phyloP scores from a whole-genome alignment of 2,329 filamentous ascomycete species.

The Emmonsia crescens region DNA sequence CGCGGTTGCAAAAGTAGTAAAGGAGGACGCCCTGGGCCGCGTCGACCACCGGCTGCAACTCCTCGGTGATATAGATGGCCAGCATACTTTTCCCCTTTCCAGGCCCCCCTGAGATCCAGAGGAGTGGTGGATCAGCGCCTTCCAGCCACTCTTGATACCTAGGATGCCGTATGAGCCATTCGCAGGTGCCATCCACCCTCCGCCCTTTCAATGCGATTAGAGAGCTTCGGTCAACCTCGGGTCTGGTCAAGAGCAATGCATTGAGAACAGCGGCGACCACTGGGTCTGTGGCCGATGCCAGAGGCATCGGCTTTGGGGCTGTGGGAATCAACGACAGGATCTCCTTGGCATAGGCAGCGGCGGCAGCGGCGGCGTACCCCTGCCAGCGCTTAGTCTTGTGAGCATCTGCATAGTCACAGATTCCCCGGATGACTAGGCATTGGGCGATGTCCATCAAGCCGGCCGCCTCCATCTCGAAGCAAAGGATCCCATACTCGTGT shows the following conservation, averaged over 20 bases:
- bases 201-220: slow-evolving; percentile 17
- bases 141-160: slow-evolving; percentile 14
- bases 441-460: slow-evolving; percentile 22
- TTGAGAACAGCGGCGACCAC: slow-evolving; percentile 14
- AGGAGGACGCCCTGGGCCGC: slow-evolving; percentile 10
- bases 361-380: slow-evolving; percentile 23
- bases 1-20: slow-evolving; percentile 20
- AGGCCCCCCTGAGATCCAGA: slow-evolving; percentile 19
- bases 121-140: slow-evolving; percentile 9
- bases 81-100: slow-evolving; percentile 22
- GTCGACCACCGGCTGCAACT: slow-evolving; percentile 12
- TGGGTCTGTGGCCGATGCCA: slow-evolving; percentile 10
- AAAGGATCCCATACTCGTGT: slow-evolving; percentile 12
- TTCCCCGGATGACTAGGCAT: slow-evolving; percentile 31
- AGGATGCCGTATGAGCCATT: slow-evolving; percentile 15
- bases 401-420: slow-evolving; percentile 33
- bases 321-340: slow-evolving; percentile 6
- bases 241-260: slow-evolving; percentile 16
- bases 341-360: slow-evolving; percentile 21
- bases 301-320: slow-evolving; percentile 2
- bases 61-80: slow-evolving; percentile 16
- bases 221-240: slow-evolving; percentile 16
- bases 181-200: slow-evolving; percentile 16
- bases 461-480: slow-evolving; percentile 26
- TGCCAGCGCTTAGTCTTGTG: slow-evolving; percentile 33